Percentiles rank a stretch among this genome's conserved stretches.
Evolutionary conservation across 768 basidiomycete species (phyloP).

Genomic region (Naganishia vishniacii): DNA sequence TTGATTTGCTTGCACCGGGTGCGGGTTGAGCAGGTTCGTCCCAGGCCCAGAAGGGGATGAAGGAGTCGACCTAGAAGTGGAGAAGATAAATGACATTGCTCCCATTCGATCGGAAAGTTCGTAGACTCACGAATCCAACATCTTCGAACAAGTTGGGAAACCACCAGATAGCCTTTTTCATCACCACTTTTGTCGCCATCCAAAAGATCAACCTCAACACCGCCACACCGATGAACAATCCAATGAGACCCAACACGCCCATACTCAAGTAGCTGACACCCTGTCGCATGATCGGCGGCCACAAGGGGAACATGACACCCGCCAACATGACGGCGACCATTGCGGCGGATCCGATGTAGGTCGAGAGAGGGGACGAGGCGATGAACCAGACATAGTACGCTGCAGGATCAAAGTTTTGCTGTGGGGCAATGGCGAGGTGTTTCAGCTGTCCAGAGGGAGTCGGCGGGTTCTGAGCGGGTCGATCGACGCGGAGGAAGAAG

Average conservation of each 20-base stretch:
- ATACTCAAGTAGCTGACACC: conserved; percentile 95
- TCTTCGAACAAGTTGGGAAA: conserved; percentile 97
- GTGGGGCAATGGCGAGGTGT: conserved; percentile 65
- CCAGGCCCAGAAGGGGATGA: conserved; percentile 96
- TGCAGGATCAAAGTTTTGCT: conserved; percentile 67
- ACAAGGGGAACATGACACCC: conserved; percentile 98
- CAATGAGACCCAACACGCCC: conserved; percentile 77
- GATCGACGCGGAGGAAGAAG: conserved; percentile 88
- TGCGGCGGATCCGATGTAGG: conserved; percentile 77
- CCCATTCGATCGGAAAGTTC: conserved; percentile 65
- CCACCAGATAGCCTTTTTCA: conserved; percentile 93
- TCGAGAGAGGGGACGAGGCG: conserved; percentile 87
- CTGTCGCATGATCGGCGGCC: conserved; percentile 85
- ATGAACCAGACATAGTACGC: conserved; percentile 97
- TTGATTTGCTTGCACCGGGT: conserved; percentile 56
- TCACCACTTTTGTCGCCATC: conserved; percentile 78
- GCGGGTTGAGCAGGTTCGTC: conserved; percentile 69
- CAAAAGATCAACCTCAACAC: conserved; percentile 89
- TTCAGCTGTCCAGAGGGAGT: conserved; percentile 56
- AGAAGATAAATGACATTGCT: not conserved
- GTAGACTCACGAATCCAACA: conserved; percentile 82
- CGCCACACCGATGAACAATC: conserved; percentile 81
- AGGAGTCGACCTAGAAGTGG: conserved; percentile 77
- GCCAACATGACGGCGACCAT: conserved; percentile 93
- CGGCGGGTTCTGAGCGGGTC: conserved; percentile 50